phyloP scores from a whole-genome alignment of 2,329 filamentous ascomycete species.

The Aspergillus novofumigatus region DNA sequence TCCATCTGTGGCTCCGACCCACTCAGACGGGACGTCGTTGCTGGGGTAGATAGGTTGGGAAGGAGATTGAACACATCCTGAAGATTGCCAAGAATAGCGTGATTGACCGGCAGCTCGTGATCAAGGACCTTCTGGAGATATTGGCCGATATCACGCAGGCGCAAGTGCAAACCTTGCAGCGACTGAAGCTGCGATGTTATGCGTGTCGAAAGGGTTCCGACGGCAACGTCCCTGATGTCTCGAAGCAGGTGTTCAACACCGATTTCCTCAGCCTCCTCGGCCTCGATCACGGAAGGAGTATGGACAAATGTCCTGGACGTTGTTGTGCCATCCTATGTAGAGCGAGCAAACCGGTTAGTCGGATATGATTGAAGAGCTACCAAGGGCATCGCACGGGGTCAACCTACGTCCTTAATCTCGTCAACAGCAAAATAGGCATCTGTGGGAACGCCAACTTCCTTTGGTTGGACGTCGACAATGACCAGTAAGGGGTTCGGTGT shows the following conservation, averaged over 20 bases:
- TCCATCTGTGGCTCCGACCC: slow-evolving; percentile 55
- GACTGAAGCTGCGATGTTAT: slow-evolving; percentile 98
- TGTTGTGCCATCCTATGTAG: slow-evolving; percentile 80
- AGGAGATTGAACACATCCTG: slow-evolving; percentile 99
- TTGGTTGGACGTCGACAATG: slow-evolving; percentile 97
- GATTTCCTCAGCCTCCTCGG: slow-evolving; percentile 97
- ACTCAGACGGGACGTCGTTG: slow-evolving; percentile 56
- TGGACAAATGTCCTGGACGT: slow-evolving; percentile 97
- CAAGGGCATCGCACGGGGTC: not conserved
- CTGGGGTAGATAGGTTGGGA: slow-evolving; percentile 86
- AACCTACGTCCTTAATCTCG: slow-evolving; percentile 94
- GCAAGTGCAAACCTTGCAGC: slow-evolving; percentile 88
- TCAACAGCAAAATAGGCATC: slow-evolving; percentile 99
- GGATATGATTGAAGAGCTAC: not conserved
- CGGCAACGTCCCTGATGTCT: slow-evolving; percentile 96
- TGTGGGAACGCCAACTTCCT: slow-evolving; percentile 94
- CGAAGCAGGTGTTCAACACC: slow-evolving; percentile 96
- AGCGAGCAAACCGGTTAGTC: not conserved
- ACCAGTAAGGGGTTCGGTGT: slow-evolving; percentile 93
- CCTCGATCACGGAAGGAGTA: slow-evolving; percentile 96
- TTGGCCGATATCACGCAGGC: slow-evolving; percentile 88
- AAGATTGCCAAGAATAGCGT: slow-evolving; percentile 95
- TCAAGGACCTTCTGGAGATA: slow-evolving; percentile 96
- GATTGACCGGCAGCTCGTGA: slow-evolving; percentile 88
- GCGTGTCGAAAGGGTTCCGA: slow-evolving; percentile 91